Evolutionary conservation across 306 rosid species (phyloP).

Genomic region (Trifolium fragiferum): DNA sequence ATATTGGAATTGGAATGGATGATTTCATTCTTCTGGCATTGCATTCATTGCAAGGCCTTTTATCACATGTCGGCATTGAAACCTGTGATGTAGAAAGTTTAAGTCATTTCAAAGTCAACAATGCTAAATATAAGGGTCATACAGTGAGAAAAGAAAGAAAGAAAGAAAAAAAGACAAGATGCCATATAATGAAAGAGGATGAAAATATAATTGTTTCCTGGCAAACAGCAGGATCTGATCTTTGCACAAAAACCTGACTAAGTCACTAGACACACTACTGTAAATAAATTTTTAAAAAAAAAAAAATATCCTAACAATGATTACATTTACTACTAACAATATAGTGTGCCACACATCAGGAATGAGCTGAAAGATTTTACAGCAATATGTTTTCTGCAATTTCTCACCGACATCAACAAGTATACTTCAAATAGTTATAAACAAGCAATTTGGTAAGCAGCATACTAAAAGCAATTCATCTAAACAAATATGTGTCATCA

Average conservation of each 20-base stretch:
- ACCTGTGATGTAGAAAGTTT: slow-evolving; percentile 56
- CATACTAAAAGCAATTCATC: slow-evolving; percentile 18
- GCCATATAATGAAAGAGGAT: slow-evolving; percentile 17
- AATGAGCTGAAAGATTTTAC: slow-evolving; percentile 13
- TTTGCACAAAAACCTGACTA: background rate
- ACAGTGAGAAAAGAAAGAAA: background rate
- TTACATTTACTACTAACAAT: slow-evolving; percentile 2
- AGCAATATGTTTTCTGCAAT: slow-evolving; percentile 35
- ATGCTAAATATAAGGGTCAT: slow-evolving; percentile 21
- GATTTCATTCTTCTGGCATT: slow-evolving; percentile 65
- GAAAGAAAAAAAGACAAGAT: slow-evolving; percentile 12
- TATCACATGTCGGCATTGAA: slow-evolving; percentile 90
- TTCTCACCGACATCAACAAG: slow-evolving; percentile 32
- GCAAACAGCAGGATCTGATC: background rate
- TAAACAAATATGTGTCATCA: slow-evolving; percentile 5
- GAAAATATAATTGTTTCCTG: slow-evolving; percentile 6
- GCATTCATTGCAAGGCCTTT: slow-evolving; percentile 74
- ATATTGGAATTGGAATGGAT: background rate
- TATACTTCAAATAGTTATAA: background rate
- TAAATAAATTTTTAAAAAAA: background rate
- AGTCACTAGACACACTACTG: background rate
- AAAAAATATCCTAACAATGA: background rate
- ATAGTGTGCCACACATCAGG: slow-evolving; percentile 17
- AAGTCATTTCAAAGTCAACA: slow-evolving; percentile 29
- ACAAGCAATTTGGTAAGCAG: slow-evolving; percentile 2